A percentile compares a stretch with the other conserved stretches of the same genome.
Evolutionary conservation across 1,284 basidiomycete species (phyloP).

Genomic region (Malassezia pachydermatis): DNA sequence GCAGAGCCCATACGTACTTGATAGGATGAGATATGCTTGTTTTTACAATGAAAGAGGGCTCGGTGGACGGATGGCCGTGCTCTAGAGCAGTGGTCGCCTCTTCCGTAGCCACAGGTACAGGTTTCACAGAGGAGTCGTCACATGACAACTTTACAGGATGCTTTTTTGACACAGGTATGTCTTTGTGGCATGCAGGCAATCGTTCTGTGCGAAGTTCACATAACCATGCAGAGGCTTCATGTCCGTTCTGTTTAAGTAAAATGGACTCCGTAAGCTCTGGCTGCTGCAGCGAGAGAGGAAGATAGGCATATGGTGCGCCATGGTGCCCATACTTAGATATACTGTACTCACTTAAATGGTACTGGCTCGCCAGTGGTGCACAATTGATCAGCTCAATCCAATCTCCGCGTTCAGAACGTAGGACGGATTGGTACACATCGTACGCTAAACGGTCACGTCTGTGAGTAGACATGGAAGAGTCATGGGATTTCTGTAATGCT

Average conservation of each 20-base stretch:
- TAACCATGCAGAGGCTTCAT: conserved; percentile 22
- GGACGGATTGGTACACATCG: conserved; percentile 25
- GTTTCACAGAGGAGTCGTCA: too few relatives aligned
- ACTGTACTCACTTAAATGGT: conserved; percentile 40
- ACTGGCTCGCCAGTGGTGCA: conserved; percentile 39
- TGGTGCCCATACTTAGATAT: conserved; percentile 34
- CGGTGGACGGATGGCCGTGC: neutral
- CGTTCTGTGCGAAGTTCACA: neutral
- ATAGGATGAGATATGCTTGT: conserved; percentile 45
- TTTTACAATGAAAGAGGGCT: conserved; percentile 19
- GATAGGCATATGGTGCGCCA: conserved; percentile 40
- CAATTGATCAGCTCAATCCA: conserved; percentile 40
- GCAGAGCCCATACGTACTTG: conserved; percentile 13
- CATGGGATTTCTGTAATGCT: neutral
- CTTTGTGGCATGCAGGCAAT: too few relatives aligned
- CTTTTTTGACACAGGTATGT: too few relatives aligned
- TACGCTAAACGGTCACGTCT: conserved; percentile 28
- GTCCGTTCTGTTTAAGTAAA: conserved; percentile 24
- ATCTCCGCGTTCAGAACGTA: conserved; percentile 23
- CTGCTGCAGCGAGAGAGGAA: conserved; percentile 40
- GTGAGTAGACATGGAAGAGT: conserved; percentile 7
- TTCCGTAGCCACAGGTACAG: too few relatives aligned
- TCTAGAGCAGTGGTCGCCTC: too few relatives aligned
- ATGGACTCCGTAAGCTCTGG: conserved; percentile 26
- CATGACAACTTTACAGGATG: too few relatives aligned